A percentile compares a stretch with the other conserved stretches of the same genome.
Conservation (phyloP, 306 rosid species). For the Trifolium repens region DNA sequence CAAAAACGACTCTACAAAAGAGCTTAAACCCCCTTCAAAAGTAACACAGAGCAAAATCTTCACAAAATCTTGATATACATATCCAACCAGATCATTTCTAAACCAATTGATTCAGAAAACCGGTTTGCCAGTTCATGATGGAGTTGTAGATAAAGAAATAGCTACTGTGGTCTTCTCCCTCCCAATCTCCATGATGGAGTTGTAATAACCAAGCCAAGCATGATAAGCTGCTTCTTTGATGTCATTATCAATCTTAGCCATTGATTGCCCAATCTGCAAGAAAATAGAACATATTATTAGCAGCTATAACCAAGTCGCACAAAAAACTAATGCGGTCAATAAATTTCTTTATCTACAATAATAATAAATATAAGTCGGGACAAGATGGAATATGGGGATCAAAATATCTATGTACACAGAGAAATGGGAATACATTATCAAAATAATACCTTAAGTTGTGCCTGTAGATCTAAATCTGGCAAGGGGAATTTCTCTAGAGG, state of each 20-base stretch:
- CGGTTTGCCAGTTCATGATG: constrained; percentile 69
- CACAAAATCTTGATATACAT: too few species aligned
- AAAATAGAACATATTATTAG: constrained; percentile 1
- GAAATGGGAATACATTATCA: background rate
- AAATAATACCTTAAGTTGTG: constrained; percentile 65
- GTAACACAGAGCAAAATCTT: too few species aligned
- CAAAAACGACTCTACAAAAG: too few species aligned
- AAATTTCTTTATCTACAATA: constrained; percentile 12
- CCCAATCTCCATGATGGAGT: constrained; percentile 83
- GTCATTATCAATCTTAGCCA: constrained; percentile 73
- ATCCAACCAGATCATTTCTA: too few species aligned
- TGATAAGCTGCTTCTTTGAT: constrained; percentile 93
- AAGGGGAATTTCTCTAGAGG: constrained; percentile 69
- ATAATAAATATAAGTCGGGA: background rate
- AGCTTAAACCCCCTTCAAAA: too few species aligned
- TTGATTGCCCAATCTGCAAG: constrained; percentile 72
- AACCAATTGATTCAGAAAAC: constrained; percentile 81
- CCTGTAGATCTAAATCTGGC: constrained; percentile 58
- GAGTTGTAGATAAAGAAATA: too few species aligned
- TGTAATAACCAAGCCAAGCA: constrained; percentile 93
- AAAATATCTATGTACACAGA: background rate
- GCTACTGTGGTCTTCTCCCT: constrained; percentile 79
- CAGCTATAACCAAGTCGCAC: background rate
- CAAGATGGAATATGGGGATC: background rate
- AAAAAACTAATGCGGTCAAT: constrained; percentile 7